Percentiles rank a stretch among this genome's conserved stretches.
Conservation (phyloP, 345 rosid genomes). For the Eucalyptus curtisii region DNA sequence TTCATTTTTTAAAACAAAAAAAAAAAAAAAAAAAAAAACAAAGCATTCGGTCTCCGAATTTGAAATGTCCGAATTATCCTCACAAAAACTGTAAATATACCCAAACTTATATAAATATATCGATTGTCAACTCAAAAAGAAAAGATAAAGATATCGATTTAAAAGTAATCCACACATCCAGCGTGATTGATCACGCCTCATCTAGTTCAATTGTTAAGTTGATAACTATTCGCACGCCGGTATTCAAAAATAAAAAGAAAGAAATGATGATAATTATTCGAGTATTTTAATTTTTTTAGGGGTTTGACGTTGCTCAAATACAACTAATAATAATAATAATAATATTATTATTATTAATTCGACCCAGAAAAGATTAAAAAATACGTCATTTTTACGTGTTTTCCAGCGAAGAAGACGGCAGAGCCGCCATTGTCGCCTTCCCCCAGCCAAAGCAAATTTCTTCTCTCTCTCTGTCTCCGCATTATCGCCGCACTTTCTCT, state of each 20-base stretch:
- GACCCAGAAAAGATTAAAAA: neutral
- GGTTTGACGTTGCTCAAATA: neutral
- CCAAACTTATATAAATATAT: no score
- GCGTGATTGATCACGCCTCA: neutral
- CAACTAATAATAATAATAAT: no score
- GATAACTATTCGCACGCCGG: neutral
- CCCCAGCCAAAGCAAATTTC: neutral
- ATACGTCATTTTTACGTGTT: neutral
- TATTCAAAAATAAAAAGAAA: neutral
- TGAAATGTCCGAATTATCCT: neutral
- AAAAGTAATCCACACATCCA: neutral
- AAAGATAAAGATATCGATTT: no score
- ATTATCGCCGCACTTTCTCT: neutral
- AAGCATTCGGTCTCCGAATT: neutral
- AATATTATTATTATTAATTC: neutral
- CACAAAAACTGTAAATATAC: no score
- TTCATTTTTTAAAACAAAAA: no score
- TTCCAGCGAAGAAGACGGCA: neutral
- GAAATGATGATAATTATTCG: neutral
- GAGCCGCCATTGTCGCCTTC: neutral
- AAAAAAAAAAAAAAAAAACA: no score
- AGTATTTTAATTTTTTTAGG: neutral
- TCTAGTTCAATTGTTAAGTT: neutral
- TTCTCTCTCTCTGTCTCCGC: neutral
- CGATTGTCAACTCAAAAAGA: no score